Percentiles rank a stretch among this genome's conserved stretches.
Evolutionary conservation across 257 asterid species (phyloP).

Genomic region (Linderniella brevidens): DNA sequence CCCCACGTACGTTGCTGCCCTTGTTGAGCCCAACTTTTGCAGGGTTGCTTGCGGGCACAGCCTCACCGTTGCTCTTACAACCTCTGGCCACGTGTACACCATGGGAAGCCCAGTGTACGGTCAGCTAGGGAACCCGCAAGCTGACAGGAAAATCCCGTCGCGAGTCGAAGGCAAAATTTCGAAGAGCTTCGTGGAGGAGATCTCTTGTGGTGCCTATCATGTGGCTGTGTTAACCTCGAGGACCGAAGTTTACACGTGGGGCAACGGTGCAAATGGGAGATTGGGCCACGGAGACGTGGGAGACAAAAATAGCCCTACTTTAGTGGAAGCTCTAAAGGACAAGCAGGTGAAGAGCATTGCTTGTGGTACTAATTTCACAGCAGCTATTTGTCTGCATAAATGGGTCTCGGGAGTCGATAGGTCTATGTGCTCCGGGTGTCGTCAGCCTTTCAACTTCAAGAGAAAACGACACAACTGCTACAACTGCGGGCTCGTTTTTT

Average conservation of each 20-base stretch:
- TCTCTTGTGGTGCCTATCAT: constrained; percentile 91
- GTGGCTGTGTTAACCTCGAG: constrained; percentile 77
- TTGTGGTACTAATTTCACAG: constrained; percentile 84
- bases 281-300: constrained; percentile 83
- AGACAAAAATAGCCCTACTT: constrained; percentile 58
- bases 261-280: constrained; percentile 90
- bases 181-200: constrained; percentile 71
- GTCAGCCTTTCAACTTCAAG: constrained; percentile 70
- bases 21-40: constrained; percentile 76
- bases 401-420: constrained; percentile 87
- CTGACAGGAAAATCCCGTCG: constrained; percentile 73
- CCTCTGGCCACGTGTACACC: constrained; percentile 74
- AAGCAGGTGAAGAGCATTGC: constrained; percentile 86
- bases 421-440: constrained; percentile 93
- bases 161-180: constrained; percentile 71
- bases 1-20: constrained; percentile 89
- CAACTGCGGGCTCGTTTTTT: constrained; percentile 83
- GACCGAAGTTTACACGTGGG: constrained; percentile 94
- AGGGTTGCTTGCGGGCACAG: constrained; percentile 93
- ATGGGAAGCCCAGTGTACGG: constrained; percentile 95
- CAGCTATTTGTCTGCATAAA: constrained; percentile 79
- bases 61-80: constrained; percentile 80
- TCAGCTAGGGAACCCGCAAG: constrained; percentile 73
- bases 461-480: constrained; percentile 93
- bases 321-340: constrained; percentile 78